Conservation (phyloP, 768 basidiomycete genomes). For the Pseudohyphozyma bogoriensis region DNA sequence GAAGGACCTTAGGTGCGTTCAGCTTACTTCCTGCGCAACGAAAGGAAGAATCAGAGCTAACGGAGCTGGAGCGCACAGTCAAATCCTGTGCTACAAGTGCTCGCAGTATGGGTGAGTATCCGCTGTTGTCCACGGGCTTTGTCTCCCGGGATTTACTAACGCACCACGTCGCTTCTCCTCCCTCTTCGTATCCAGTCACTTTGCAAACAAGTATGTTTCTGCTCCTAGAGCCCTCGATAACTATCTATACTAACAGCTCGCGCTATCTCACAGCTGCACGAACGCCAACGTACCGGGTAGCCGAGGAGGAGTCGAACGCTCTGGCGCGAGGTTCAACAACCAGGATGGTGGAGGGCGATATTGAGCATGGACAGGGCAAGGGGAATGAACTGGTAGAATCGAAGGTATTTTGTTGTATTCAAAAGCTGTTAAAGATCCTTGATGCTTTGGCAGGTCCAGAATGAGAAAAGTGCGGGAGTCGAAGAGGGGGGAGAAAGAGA, state of each 20-base stretch:
- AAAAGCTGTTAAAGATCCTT: too few species aligned
- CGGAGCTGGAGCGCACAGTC: not conserved
- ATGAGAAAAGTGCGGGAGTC: too few species aligned
- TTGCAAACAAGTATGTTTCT: slow-evolving; percentile 17
- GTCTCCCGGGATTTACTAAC: not conserved
- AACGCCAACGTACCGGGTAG: too few species aligned
- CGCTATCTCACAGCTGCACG: not conserved
- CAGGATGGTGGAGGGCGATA: too few species aligned
- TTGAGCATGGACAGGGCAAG: too few species aligned
- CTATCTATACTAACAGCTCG: too few species aligned
- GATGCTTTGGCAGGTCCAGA: too few species aligned
- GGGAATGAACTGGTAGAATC: too few species aligned
- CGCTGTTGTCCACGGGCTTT: not conserved
- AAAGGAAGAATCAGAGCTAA: not conserved
- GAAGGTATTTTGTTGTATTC: too few species aligned
- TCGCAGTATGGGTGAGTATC: not conserved
- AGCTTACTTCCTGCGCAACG: slow-evolving; percentile 11
- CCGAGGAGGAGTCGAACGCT: too few species aligned
- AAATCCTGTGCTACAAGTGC: not conserved
- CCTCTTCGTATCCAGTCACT: not conserved
- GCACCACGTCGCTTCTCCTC: not conserved
- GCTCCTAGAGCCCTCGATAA: not conserved
- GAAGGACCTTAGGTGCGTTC: slow-evolving; percentile 62
- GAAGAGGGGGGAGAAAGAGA: too few species aligned
- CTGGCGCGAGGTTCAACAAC: too few species aligned